Evolutionary conservation across 2,329 filamentous ascomycete species (phyloP).

Genomic region (Achaetomium macrosporum): DNA sequence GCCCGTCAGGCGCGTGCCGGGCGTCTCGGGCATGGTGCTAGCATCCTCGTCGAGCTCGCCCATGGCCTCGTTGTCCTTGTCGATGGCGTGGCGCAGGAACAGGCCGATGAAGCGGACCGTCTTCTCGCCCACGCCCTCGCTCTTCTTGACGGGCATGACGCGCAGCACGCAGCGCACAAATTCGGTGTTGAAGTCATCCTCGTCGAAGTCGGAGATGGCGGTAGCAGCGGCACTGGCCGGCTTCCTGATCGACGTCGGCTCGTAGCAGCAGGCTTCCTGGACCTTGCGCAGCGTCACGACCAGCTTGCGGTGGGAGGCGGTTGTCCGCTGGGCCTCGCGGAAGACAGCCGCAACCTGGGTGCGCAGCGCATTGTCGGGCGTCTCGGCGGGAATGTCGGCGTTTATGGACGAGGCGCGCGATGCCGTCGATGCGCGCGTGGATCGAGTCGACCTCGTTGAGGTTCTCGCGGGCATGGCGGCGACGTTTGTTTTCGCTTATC

Average conservation of each 20-base stretch:
- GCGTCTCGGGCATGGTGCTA: constrained; percentile 71
- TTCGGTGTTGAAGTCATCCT: constrained; percentile 82
- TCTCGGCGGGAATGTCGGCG: constrained; percentile 61
- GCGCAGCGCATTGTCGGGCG: constrained; percentile 64
- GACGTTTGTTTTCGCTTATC: not conserved
- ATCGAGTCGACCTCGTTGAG: constrained; percentile 42
- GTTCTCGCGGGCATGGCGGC: constrained; percentile 45
- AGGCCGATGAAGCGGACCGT: constrained; percentile 80
- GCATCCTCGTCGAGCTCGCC: constrained; percentile 62
- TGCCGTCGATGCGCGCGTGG: constrained; percentile 38
- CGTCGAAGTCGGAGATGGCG: constrained; percentile 62
- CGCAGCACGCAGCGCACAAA: constrained; percentile 76
- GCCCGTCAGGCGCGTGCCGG: constrained; percentile 71
- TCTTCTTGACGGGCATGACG: constrained; percentile 83
- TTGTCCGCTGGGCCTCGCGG: constrained; percentile 79
- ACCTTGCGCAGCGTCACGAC: constrained; percentile 83
- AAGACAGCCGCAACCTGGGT: constrained; percentile 68
- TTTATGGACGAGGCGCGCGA: constrained; percentile 43
- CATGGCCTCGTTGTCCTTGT: constrained; percentile 64
- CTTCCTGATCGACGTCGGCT: constrained; percentile 49
- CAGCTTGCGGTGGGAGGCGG: constrained; percentile 83
- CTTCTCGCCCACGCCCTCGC: constrained; percentile 80
- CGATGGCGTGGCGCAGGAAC: constrained; percentile 68
- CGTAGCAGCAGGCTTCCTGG: constrained; percentile 76
- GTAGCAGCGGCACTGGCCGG: constrained; percentile 46